Evolutionary conservation across 1,284 basidiomycete species (phyloP), one percentile per base, ranked within the genome.

Genomic region (Salmacisia buchloeana): DNA sequence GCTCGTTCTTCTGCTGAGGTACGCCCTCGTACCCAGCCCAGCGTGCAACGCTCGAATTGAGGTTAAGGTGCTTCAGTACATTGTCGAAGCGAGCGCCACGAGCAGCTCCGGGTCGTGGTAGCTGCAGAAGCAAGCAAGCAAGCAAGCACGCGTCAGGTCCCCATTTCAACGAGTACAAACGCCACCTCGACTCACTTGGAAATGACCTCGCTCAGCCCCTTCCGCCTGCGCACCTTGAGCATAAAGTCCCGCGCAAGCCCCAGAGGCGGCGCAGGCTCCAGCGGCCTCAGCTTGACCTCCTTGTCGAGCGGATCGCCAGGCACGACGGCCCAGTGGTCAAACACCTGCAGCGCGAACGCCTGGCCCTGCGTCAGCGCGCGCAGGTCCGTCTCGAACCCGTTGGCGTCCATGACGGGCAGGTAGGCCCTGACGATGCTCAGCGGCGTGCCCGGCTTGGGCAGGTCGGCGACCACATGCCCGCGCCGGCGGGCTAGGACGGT

Each of bases 241-340:
- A 96, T 91, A 62, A 98, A 85, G 82, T 98, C 96, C 29, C 81
- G 65, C n/a, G 79, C 81, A 43, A 82, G 71, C n/a, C 76, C 89
- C 79, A 97, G 91, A 12, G 94, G 92, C 56, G 92, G 92, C 29
- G 96, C 96, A 59, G 96, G 96, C 80, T 98, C 96, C 64, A 99
- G 83, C 63, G 96, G 94, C 66, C 94, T 86, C 65, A 98, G 86
- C 81, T 92, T 91, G 81, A 99, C 94, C 69, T 87, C 89, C 68
- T 89, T 91, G 83, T 99, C 96, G 71, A 90, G 94, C 49, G 96
- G 96, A 82, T 97, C 94, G 80, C 94, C 94, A 68, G 94, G 94
- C 15, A 97, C 94, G 75, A 97, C 91, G 43, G 90, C 89, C 94
- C 96, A 99, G 78, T 99, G 96, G 81, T 96, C 92, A 81, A 98